phyloP scores from a whole-genome alignment of 1,284 basidiomycete genomes.

The Chalciporus sp. region DNA sequence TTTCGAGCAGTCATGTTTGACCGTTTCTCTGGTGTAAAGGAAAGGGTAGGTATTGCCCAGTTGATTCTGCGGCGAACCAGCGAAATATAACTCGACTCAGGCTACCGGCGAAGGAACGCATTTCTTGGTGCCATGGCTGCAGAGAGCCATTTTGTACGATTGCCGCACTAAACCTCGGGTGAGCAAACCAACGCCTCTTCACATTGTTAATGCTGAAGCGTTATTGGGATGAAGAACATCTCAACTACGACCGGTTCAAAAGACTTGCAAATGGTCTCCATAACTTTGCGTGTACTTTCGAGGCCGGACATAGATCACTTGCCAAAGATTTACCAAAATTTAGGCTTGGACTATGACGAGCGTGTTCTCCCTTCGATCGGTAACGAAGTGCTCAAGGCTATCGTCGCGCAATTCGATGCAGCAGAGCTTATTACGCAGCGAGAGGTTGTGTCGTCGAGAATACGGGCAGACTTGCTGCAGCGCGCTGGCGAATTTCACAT shows the following conservation, averaged over 20 bases:
- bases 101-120: conserved; percentile 95
- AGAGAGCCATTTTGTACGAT: conserved; percentile 96
- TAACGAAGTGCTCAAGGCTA: conserved; percentile 97
- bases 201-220: conserved; percentile 6
- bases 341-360: conserved; percentile 98
- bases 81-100: conserved; percentile 40
- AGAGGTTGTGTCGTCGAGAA: conserved; percentile 91
- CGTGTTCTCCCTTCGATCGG: conserved; percentile 92
- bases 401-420: conserved; percentile 98
- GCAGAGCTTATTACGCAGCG: conserved; percentile 94
- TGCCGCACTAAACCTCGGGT: conserved; percentile 96
- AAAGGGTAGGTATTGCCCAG: conserved; percentile 52
- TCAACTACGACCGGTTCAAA: conserved; percentile 96
- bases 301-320: conserved; percentile 90
- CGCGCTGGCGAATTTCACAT: conserved; percentile 97
- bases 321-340: conserved; percentile 91
- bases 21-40: conserved; percentile 91
- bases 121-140: conserved; percentile 94
- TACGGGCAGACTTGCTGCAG: conserved; percentile 90
- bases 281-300: conserved; percentile 95
- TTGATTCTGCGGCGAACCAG: neutral
- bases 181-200: conserved; percentile 29
- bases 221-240: conserved; percentile 74
- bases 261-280: conserved; percentile 96
- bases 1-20: conserved; percentile 98